These are phyloP conservation scores for Pseudozyma tsukubaensis DNA, from an alignment of 1,284 basidiomycete species.

Conservation along the genomic window DNA sequence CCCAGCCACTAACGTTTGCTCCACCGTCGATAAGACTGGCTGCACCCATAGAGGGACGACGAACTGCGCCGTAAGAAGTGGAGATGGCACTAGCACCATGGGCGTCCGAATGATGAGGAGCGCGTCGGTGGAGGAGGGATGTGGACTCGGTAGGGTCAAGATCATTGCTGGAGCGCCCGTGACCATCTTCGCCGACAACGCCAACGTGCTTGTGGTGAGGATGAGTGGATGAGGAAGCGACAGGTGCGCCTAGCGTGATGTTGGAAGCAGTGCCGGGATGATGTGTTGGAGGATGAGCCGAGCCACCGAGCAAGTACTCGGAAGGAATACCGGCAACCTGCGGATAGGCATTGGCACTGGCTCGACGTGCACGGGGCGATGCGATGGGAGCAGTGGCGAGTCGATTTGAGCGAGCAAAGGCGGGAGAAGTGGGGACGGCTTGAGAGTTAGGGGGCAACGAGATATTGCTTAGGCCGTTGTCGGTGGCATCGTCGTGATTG, in stretches of 20 bases:
- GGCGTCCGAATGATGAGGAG: conserved; percentile 1
- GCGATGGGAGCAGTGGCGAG: conserved; percentile 23
- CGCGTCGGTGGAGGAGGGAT: conserved; percentile 27
- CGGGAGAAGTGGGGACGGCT: conserved; percentile 20
- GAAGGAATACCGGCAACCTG: conserved; percentile 51
- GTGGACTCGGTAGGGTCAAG: conserved; percentile 23
- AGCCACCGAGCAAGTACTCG: conserved; percentile 47
- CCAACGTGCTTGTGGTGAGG: conserved; percentile 7
- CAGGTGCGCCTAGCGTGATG: conserved; percentile 25
- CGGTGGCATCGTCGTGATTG: conserved; percentile 25
- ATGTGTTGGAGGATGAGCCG: conserved; percentile 38
- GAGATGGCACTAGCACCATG: conserved; percentile 11
- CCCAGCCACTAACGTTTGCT: conserved; percentile 47
- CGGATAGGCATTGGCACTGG: conserved; percentile 45
- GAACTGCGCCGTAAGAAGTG: conserved; percentile 29
- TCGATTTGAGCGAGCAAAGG: conserved; percentile 33
- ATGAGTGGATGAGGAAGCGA: conserved; percentile 1
- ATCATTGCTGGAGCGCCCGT: conserved; percentile 6
- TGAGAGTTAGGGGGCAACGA: conserved; percentile 34
- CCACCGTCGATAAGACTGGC: conserved; percentile 34
- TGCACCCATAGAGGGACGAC: conserved; percentile 26
- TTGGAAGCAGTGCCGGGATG: conserved; percentile 20
- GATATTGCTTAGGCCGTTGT: conserved; percentile 39
- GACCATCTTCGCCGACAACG: not conserved
- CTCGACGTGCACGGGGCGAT: conserved; percentile 36